A percentile compares a stretch with the other conserved stretches of the same genome.
phyloP scores from a whole-genome alignment of 768 basidiomycete species.

The Trametes cinnabarina region DNA sequence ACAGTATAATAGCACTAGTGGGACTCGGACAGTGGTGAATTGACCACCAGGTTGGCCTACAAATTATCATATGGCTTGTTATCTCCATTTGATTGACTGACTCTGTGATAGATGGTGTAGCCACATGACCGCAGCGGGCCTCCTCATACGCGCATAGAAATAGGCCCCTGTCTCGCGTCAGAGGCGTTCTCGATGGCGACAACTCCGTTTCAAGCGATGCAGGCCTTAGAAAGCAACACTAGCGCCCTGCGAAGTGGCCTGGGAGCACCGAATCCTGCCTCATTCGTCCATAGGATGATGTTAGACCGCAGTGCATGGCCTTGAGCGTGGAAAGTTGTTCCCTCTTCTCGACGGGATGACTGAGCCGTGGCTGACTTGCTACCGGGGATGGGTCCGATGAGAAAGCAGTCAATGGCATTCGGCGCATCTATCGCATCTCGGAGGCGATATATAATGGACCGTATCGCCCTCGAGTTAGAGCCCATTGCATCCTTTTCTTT shows the following conservation, averaged over 20 bases:
- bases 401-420: constrained; percentile 2
- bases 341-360: constrained; percentile 1
- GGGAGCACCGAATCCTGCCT: constrained; percentile 3
- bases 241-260: not conserved
- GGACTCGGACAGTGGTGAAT: too few relatives aligned
- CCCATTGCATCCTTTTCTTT: not conserved
- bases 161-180: constrained; percentile 6
- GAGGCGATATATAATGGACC: not conserved
- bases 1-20: too few relatives aligned
- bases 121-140: constrained; percentile 1
- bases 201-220: not conserved
- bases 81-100: too few relatives aligned
- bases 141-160: not conserved
- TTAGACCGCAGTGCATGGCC: not conserved
- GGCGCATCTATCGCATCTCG: not conserved
- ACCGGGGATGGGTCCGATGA: constrained; percentile 12
- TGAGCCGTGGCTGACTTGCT: constrained; percentile 1
- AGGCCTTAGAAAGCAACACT: not conserved
- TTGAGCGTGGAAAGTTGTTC: not conserved
- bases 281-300: constrained; percentile 8
- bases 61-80: too few relatives aligned
- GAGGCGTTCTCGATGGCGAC: constrained; percentile 6
- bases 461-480: too few relatives aligned
- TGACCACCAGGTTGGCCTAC: too few relatives aligned
- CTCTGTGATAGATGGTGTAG: too few relatives aligned